Evolutionary conservation across 371 early-diverging fungal genomes (phyloP), one percentile per base, ranked within the genome.

Genomic region (Cokeromyces recurvatus): DNA sequence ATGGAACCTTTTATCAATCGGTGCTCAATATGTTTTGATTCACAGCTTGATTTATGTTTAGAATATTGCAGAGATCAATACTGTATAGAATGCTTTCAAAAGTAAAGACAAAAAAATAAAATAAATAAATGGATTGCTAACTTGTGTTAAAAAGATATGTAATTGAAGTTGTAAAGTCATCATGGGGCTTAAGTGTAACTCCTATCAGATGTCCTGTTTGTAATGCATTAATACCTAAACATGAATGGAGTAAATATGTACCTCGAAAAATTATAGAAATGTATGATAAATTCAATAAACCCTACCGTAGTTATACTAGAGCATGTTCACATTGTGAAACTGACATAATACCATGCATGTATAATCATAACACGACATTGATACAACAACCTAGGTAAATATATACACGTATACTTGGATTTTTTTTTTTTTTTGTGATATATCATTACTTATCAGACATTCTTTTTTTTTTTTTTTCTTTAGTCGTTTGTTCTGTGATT

Each of bases 11-110:
- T 71, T 61, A 48, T 77, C 12, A 68, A 77, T 38, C 57, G 76
- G 7, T 81, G 81, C 35, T 77, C 77, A 29, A 81, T 81, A 38
- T 81, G 81, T 54, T 81, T 81, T 64, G 79, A 81, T 51, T 54
- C 68, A 4, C 63, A 67, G 3, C 56, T 77, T 29, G 79, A 81
- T 43, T 65, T 81, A 14, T 81, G 78, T 37, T 55, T 81, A 25
- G 71, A 81, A n/a, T 29, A 43, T 34, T 79, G 80, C 45, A 53
- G 65, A 36, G 80, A 79, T 44, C 80, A 79, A 51, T 79, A 68
- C 50, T 79, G 80, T 31, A 32, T 61, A 31, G 74, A 72, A 17
- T 79, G 80, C 47, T 79, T 79, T 51, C 59, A 68, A 53, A 67
- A 72, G 77, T 75, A 62, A 53, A 4, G 14, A 22, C 15, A 19